Base-by-base conservation (phyloP, 2,329 filamentous ascomycete genomes). In the Onygena corvina region DNA sequence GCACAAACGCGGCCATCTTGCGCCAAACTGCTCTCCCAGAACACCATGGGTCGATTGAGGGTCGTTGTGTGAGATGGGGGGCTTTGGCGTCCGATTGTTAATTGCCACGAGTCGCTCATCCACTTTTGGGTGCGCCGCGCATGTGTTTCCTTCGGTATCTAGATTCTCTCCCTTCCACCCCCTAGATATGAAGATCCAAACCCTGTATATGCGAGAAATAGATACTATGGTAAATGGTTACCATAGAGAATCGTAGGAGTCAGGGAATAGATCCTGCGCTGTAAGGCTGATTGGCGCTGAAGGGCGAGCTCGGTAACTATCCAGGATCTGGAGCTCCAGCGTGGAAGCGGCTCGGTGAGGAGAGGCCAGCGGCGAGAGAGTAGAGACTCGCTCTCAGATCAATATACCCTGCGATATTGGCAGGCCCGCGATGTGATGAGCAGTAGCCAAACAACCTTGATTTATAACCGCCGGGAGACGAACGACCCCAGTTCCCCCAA, bases 1-100 rank as follows among this genome's bases (percentile, higher is more conserved):
- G 84, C 73, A 98, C 92, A 69, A 86, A 86, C 66, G 85, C 84
- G 68, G 83, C 77, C 74, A 81, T 81, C 60, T 68, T 75, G 31
- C 25, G 48, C 50, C 49, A 40, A 30, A 48, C 29, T 34, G 47
- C 40, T 29, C 48, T 29, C 52, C 48, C 48, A 50, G 50, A 48
- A 48, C 49, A 56, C 54, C 54, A 54, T 56, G 34, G 44, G 54
- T 47, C 21, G 47, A 38, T 23, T 38, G 25, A 25, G 6, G 29
- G 16, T 36, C 6, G 33, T 14, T 38, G 35, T 33, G 45, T 46
- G 25, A 48, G 35, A 14, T 34, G 20, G 23, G 35, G 45, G 14
- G n/a, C 21, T 30, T 25, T 20, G 9, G 35, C 12, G 34, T 27
- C 12, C 46, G 31, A 27, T 49, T 33, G 18, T 42, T 42, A 42